Conservation (phyloP, 495 filamentous ascomycete genomes). For the Xylaria venustula region DNA sequence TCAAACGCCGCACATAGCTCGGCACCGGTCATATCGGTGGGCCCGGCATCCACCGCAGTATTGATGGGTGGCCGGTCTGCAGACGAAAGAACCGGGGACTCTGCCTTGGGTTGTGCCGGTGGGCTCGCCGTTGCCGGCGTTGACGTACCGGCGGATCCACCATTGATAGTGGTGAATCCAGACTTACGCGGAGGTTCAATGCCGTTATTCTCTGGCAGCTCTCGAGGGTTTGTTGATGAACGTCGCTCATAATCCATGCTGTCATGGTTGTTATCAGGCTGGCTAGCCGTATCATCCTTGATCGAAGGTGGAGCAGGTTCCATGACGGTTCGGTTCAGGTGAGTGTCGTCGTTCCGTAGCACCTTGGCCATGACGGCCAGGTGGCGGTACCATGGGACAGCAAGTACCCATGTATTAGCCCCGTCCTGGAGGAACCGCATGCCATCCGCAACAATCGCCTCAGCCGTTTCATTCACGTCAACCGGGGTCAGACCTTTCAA, state of each 20-base stretch:
- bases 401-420: constrained; percentile 47
- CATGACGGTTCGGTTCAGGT: constrained; percentile 15
- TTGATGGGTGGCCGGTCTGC: constrained; percentile 24
- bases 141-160: constrained; percentile 41
- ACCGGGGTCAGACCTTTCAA: constrained; percentile 47
- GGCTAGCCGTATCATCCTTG: constrained; percentile 45
- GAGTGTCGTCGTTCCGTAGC: constrained; percentile 37
- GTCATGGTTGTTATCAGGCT: constrained; percentile 43
- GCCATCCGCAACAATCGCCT: constrained; percentile 46
- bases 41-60: constrained; percentile 17
- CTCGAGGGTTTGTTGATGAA: constrained; percentile 24
- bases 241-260: constrained; percentile 47
- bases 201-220: constrained; percentile 33
- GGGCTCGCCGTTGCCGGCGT: constrained; percentile 45
- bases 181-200: constrained; percentile 48
- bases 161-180: constrained; percentile 50
- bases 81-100: constrained; percentile 38
- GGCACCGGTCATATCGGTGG: constrained; percentile 46
- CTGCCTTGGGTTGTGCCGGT: constrained; percentile 30
- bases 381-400: constrained; percentile 51
- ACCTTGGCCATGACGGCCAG: constrained; percentile 52
- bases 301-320: constrained; percentile 37
- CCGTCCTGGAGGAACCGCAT: constrained; percentile 49
- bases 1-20: constrained; percentile 50
- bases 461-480: constrained; percentile 46